Base-by-base conservation (phyloP, 1,284 basidiomycete species). In the Irpex sp. region DNA sequence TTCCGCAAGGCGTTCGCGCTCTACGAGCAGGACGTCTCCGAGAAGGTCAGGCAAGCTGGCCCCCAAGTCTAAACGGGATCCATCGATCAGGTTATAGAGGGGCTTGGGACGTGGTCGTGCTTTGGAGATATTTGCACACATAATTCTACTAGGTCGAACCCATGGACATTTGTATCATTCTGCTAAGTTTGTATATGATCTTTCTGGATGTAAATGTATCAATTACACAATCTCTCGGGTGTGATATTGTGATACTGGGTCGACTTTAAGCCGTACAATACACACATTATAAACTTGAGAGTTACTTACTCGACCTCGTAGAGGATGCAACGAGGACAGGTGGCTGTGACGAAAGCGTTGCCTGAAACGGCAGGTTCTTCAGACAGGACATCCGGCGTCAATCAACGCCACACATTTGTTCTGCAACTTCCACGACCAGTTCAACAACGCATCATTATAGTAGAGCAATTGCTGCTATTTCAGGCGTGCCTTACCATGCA, bases 1-100 rank as follows among this genome's bases (percentile, higher is more conserved):
- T 98, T 97, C 87, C 82, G 84, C 75, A 94, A 92, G 80, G 95
- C 94, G 59, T 97, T 96, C 76, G 87, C 87, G 70, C 79, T 95
- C 75, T 97, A 97, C 75, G 91, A 95, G 81, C 83, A 82, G 69
- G 93, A 93, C 69, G 92, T 96, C 19, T 84, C 87, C 51, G 82
- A 83, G 69, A 89, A 89, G 76, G 92, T 96, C 63, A 83, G 89
- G 74, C 74, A 84, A 68, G 92, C 94, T 55, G 94, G 94, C 54
- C 95, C 94, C 38, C 76, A 70, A 58, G 51, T 73, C 13, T 71
- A 44, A 55, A 38, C 15, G 37, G 4, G 40, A 9, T 44, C 15
- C 2, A 15, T 6, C 8, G 40, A 5, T 9, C 2, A 3, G 8
- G 4, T 44, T 0, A 11, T 44, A 44, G 40, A 44, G 40, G 15